Conservation (phyloP, 2,329 filamentous ascomycete genomes). For the Fusarium zealandicum region DNA sequence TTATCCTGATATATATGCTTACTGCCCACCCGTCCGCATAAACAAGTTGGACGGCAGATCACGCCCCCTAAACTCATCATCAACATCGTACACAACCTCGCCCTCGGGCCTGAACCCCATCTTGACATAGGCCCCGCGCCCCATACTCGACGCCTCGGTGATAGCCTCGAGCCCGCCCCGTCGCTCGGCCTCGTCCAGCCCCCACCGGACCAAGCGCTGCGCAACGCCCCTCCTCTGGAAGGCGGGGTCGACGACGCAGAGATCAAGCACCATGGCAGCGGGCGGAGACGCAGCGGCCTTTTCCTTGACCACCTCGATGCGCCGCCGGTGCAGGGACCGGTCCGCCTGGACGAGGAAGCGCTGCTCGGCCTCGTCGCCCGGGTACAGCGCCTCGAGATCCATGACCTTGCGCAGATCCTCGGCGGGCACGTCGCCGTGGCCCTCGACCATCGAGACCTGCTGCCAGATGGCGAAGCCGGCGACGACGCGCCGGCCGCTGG, state of each 20-base stretch:
- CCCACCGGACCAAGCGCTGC: slow-evolving; percentile 55
- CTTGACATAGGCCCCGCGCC: slow-evolving; percentile 54
- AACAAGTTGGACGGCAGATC: slow-evolving; percentile 55
- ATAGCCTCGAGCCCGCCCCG: slow-evolving; percentile 52
- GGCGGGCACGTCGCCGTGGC: slow-evolving; percentile 53
- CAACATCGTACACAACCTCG: slow-evolving; percentile 54
- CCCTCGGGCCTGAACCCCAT: slow-evolving; percentile 54
- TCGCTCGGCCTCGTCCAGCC: slow-evolving; percentile 51
- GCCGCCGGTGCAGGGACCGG: slow-evolving; percentile 52
- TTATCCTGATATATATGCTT: not conserved
- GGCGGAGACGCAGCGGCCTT: slow-evolving; percentile 50
- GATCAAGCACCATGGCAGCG: slow-evolving; percentile 57
- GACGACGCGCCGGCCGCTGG: slow-evolving; percentile 45
- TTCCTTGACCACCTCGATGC: slow-evolving; percentile 51
- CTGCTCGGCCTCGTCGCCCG: slow-evolving; percentile 53
- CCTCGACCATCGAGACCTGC: slow-evolving; percentile 58
- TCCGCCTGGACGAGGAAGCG: slow-evolving; percentile 56
- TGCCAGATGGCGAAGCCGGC: slow-evolving; percentile 64
- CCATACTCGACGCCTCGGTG: slow-evolving; percentile 58
- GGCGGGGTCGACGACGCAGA: slow-evolving; percentile 60
- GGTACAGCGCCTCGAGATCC: slow-evolving; percentile 50
- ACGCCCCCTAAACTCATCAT: slow-evolving; percentile 50
- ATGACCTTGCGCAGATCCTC: slow-evolving; percentile 43
- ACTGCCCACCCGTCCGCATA: slow-evolving; percentile 49
- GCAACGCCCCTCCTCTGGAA: slow-evolving; percentile 61